Evolutionary conservation across 768 basidiomycete genomes (phyloP).

Genomic region (Boletus subcaerulescens): DNA sequence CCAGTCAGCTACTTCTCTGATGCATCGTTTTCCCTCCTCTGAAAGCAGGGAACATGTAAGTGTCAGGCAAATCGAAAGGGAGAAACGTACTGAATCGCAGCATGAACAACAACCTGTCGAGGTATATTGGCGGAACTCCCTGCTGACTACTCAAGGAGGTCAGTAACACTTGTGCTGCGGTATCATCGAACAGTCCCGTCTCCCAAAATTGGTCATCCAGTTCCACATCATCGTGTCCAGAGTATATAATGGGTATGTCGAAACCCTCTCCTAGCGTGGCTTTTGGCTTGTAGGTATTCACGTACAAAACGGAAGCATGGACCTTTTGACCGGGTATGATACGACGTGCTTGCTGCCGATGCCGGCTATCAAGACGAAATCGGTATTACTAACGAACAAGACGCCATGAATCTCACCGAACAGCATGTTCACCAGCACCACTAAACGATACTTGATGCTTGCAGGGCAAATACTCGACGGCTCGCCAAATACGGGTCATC

Average conservation of each 20-base stretch:
- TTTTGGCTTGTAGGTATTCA: conserved; percentile 18
- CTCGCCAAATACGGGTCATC: not conserved
- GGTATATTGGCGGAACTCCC: conserved; percentile 6
- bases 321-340: conserved; percentile 29
- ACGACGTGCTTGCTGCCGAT: conserved; percentile 20
- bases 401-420: not conserved
- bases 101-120: conserved; percentile 13
- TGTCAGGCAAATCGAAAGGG: not conserved
- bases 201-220: conserved; percentile 18
- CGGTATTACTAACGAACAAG: not conserved
- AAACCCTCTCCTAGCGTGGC: conserved; percentile 23
- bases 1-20: conserved; percentile 15
- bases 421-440: conserved; percentile 3
- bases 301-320: conserved; percentile 23
- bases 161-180: conserved; percentile 12
- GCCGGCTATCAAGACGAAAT: conserved; percentile 7
- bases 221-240: not conserved
- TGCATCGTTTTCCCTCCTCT: conserved; percentile 22
- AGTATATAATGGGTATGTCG: conserved; percentile 14
- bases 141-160: conserved; percentile 7
- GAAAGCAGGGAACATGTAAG: not conserved
- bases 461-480: not conserved
- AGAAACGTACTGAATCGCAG: conserved; percentile 18
- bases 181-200: conserved; percentile 18
- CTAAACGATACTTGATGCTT: conserved; percentile 9